Evolutionary conservation across 768 basidiomycete genomes (phyloP).

Genomic region (Galerina sulciceps): DNA sequence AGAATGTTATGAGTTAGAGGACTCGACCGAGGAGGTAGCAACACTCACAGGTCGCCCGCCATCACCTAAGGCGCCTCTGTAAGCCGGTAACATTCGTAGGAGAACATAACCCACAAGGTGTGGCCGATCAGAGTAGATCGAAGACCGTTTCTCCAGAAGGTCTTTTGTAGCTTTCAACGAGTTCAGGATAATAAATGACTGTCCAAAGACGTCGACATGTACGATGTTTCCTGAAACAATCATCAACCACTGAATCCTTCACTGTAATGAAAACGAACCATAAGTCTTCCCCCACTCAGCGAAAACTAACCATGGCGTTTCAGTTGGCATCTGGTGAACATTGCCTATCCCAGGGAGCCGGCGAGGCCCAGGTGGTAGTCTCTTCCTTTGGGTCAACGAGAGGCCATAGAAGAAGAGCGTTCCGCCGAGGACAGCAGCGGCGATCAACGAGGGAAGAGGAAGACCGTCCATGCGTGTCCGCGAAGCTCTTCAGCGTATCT

Average conservation of each 20-base stretch:
- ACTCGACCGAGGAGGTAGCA: background rate
- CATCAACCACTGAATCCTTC: background rate
- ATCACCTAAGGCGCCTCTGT: conserved; percentile 8
- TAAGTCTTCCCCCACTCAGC: conserved; percentile 22
- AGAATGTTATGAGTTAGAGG: background rate
- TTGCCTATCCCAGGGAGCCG: conserved; percentile 26
- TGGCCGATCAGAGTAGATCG: conserved; percentile 51
- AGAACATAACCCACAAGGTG: conserved; percentile 26
- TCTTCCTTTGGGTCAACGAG: conserved; percentile 4
- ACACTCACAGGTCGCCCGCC: conserved; percentile 16
- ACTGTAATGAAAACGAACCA: conserved; percentile 11
- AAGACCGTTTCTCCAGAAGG: conserved; percentile 48
- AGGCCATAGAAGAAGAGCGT: conserved; percentile 4
- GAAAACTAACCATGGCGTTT: conserved; percentile 21
- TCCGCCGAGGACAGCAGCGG: conserved; percentile 2
- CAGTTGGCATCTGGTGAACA: conserved; percentile 24
- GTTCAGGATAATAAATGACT: conserved; percentile 40
- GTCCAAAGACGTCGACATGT: conserved; percentile 46
- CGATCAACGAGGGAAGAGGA: background rate
- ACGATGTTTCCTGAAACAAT: conserved; percentile 35
- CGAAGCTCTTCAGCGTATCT: too few relatives aligned
- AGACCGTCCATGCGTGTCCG: background rate
- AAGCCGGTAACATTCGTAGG: background rate
- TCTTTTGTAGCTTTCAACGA: conserved; percentile 40
- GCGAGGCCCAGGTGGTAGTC: conserved; percentile 27